phyloP scores from a whole-genome alignment of 2,329 filamentous ascomycete genomes.

The Aspergillus viridinutans region DNA sequence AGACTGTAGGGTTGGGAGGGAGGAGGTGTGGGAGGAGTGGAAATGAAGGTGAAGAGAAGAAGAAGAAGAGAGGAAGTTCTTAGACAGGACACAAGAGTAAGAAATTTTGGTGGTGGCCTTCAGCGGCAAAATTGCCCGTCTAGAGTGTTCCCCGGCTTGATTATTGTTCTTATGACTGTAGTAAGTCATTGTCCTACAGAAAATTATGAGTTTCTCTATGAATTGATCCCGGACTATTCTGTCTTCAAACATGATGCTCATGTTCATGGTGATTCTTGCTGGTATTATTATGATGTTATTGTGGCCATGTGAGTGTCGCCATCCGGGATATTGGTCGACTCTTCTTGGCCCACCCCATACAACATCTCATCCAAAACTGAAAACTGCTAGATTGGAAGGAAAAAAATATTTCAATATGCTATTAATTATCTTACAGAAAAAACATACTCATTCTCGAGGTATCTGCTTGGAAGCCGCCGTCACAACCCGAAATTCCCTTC shows the following conservation, averaged over 20 bases:
- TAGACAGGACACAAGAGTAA: neutral
- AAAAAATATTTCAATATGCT: neutral
- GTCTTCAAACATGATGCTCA: neutral
- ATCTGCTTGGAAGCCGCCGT: neutral
- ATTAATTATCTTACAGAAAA: neutral
- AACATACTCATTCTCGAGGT: neutral
- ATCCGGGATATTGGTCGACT: neutral
- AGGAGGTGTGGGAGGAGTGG: conserved; percentile 19
- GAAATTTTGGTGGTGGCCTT: neutral
- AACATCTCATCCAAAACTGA: neutral
- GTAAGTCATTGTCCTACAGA: neutral
- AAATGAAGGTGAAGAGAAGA: conserved; percentile 19
- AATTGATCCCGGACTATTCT: neutral
- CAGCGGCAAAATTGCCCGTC: conserved; percentile 1
- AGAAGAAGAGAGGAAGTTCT: conserved; percentile 14
- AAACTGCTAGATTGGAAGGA: neutral
- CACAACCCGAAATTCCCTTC: neutral
- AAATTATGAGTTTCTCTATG: neutral
- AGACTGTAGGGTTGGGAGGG: conserved; percentile 23
- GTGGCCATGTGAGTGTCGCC: neutral
- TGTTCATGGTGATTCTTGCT: neutral
- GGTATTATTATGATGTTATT: neutral
- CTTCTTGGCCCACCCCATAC: neutral
- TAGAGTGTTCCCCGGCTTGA: neutral
- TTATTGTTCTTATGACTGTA: neutral